These are phyloP conservation scores for Ilex paraguariensis DNA, from an alignment of 305 asterid genomes.

Conservation along the genomic window DNA sequence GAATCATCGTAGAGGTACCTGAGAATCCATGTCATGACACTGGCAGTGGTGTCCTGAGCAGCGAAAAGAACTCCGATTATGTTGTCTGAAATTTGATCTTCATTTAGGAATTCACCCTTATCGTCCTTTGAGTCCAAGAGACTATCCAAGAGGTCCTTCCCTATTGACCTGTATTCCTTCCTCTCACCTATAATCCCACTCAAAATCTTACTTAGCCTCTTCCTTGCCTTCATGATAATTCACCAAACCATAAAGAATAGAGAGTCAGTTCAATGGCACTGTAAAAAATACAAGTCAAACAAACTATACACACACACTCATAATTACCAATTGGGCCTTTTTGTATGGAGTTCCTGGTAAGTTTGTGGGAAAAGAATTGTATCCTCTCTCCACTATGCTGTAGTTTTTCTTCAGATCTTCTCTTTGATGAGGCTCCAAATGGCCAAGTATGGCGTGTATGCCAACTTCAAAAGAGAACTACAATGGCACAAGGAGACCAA, in stretches of 20 bases:
- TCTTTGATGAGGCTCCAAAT: constrained; percentile 44
- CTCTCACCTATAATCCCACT: constrained; percentile 47
- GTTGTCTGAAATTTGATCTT: constrained; percentile 73
- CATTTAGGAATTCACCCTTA: constrained; percentile 39
- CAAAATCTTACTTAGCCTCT: constrained; percentile 52
- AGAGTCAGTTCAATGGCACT: not conserved
- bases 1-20: constrained; percentile 74
- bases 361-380: constrained; percentile 72
- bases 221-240: constrained; percentile 56
- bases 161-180: constrained; percentile 34
- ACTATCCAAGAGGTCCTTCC: constrained; percentile 50
- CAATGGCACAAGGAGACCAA: not conserved
- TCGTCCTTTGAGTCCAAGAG: constrained; percentile 45
- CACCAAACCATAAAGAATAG: not conserved
- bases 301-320: too few species aligned
- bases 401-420: constrained; percentile 63
- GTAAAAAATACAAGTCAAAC: not conserved
- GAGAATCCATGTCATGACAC: constrained; percentile 80
- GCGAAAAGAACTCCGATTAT: constrained; percentile 92
- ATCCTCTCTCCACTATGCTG: constrained; percentile 54
- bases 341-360: constrained; percentile 57
- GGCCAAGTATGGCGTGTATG: constrained; percentile 58
- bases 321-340: constrained; percentile 52
- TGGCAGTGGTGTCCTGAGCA: constrained; percentile 85
- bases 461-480: constrained; percentile 87